Evolutionary conservation across 2,329 filamentous ascomycete species (phyloP).

Genomic region (Zymoseptoria crescenta): DNA sequence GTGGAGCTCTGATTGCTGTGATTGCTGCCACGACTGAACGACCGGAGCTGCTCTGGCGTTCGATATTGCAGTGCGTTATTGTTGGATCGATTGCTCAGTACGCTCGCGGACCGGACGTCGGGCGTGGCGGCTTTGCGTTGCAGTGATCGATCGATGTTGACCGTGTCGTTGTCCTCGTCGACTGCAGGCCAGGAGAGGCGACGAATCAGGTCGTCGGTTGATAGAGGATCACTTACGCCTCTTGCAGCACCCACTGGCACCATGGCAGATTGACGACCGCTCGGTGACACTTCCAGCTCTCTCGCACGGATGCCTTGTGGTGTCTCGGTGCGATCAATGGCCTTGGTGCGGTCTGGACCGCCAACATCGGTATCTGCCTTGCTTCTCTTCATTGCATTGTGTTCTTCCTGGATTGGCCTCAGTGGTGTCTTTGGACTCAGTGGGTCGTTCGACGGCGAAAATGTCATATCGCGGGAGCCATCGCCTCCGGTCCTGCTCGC

Average conservation of each 20-base stretch:
- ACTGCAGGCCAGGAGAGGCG: slow-evolving; percentile 32
- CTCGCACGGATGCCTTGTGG: slow-evolving; percentile 31
- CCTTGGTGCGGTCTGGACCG: slow-evolving; percentile 37
- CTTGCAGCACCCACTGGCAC: slow-evolving; percentile 6
- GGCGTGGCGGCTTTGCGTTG: slow-evolving; percentile 18
- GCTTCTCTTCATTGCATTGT: slow-evolving; percentile 31
- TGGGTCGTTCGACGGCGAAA: slow-evolving; percentile 10
- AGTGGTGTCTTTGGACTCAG: slow-evolving; percentile 31
- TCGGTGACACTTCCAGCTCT: slow-evolving; percentile 14
- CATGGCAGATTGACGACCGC: slow-evolving; percentile 5
- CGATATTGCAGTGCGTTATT: slow-evolving; percentile 32
- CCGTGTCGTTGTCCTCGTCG: slow-evolving; percentile 41
- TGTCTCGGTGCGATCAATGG: slow-evolving; percentile 34
- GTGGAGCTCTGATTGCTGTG: slow-evolving; percentile 50
- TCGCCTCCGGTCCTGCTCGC: neutral
- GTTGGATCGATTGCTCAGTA: slow-evolving; percentile 38
- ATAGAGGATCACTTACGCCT: slow-evolving; percentile 23
- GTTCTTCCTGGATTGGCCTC: slow-evolving; percentile 37
- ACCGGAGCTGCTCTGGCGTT: slow-evolving; percentile 44
- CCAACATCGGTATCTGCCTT: slow-evolving; percentile 37
- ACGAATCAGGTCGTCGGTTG: slow-evolving; percentile 28
- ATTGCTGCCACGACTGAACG: slow-evolving; percentile 54
- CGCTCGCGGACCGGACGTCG: slow-evolving; percentile 34
- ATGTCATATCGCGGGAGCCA: neutral
- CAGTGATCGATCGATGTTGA: slow-evolving; percentile 36